These are phyloP conservation scores for Phytophthora sp. DNA, from an alignment of 352 stramenopile species.

Conservation along the genomic window DNA sequence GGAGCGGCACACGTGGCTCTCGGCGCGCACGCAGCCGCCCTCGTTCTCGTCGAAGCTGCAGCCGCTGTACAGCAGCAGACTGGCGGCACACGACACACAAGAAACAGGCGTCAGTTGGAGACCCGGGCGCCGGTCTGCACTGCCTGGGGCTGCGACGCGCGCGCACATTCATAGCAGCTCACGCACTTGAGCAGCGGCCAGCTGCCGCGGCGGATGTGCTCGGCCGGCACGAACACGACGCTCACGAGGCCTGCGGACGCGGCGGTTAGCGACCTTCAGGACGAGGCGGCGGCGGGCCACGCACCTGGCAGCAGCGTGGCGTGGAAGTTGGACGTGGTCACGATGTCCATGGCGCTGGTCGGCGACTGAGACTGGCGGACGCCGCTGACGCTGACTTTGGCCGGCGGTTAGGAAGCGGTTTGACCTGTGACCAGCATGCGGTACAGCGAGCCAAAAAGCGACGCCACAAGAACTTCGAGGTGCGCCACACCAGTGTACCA, in stretches of 20 bases:
- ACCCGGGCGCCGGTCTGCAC: background rate
- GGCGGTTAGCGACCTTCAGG: conserved; percentile 37
- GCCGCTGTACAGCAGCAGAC: conserved; percentile 80
- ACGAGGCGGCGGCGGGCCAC: background rate
- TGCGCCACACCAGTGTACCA: background rate
- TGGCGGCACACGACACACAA: conserved; percentile 23
- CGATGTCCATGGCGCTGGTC: conserved; percentile 71
- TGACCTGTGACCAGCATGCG: background rate
- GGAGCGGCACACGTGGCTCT: conserved; percentile 72
- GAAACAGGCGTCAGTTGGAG: background rate
- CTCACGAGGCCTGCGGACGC: conserved; percentile 60
- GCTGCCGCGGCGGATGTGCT: conserved; percentile 73
- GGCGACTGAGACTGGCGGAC: background rate
- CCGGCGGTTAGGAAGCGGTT: background rate
- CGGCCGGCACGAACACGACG: conserved; percentile 78
- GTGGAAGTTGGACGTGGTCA: conserved; percentile 91
- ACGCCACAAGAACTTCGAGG: background rate
- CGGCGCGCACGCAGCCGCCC: conserved; percentile 44
- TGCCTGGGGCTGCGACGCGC: conserved; percentile 2
- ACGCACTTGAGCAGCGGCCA: conserved; percentile 87
- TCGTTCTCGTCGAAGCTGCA: conserved; percentile 85
- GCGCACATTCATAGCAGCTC: conserved; percentile 32
- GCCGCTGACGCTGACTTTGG: background rate
- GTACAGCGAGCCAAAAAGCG: background rate
- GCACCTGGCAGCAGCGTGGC: conserved; percentile 82